Base-by-base conservation (phyloP, 176 grass and related monocot species). In the Oryza meridionalis region DNA sequence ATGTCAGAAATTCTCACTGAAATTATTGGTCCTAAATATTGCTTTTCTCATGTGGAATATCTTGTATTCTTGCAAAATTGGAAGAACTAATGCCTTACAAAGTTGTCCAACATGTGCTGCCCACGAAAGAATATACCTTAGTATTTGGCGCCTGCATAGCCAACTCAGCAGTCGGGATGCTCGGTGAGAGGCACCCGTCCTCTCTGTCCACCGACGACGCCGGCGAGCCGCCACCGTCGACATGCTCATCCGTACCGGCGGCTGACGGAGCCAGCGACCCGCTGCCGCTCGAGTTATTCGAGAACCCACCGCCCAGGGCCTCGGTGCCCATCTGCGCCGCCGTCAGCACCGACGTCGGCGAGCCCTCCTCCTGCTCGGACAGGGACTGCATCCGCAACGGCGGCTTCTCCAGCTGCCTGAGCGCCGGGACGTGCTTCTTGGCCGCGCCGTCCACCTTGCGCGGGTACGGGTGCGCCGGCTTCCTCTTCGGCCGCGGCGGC, bases 401-500 rank as follows among this genome's bases (percentile, higher is more conserved):
- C 70, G 73, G 37, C 77, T 84, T 92, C 58, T 90, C 84, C 61
- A 87, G 76, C 69, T 72, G 88, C 59, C 67, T 93, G 77, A 95
- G 51, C 65, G 32, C 53, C 22, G 72, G 87, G 46, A 14, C 85
- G 58, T 69, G 71, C 72, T 85, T 91, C 26, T 61, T 76, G 58
- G 70, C 76, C 61, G 10, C 55, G 66, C 26, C 12, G 63, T 90
- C 89, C 83, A 77, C 50, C 43, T 98, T 98, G 66, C 96, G 93
- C 58, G 93, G 96, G 79, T 98, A 98, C 15, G 93, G 96, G 70
- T 67, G 89, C 5, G 85, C 16, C 11, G 93, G 93, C 17, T 98
- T 98, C 85, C 91, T 92, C 91, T 98, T 98, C 4, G 96, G 96
- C 47, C 96, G 91, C 76, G 96, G 96, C 35, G 93, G 96, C 13